Conservation (phyloP, 176 grass and related monocot species). For the Aegilops longissima region DNA sequence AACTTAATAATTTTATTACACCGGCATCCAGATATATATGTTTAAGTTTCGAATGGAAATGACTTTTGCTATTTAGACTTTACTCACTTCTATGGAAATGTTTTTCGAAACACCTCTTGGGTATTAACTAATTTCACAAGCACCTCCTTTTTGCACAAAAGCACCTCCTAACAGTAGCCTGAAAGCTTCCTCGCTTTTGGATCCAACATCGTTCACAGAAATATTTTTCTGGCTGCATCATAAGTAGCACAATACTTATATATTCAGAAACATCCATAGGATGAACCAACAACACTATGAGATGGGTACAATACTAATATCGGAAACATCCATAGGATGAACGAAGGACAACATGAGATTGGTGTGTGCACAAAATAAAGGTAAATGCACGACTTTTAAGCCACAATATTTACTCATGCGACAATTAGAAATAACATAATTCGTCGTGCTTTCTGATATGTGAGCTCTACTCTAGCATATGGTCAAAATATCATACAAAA, state of each 20-base stretch:
- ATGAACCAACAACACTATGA: not conserved
- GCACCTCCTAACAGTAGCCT: not conserved
- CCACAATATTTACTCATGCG: not conserved
- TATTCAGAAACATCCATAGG: conserved; percentile 1
- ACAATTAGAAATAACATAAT: not conserved
- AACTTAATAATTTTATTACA: not conserved
- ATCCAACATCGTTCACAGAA: conserved; percentile 11
- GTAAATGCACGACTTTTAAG: not conserved
- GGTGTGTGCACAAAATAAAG: not conserved
- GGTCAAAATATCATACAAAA: not conserved
- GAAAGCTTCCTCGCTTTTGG: not conserved
- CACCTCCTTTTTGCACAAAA: not conserved
- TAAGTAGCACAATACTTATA: not conserved
- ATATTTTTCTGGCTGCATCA: not conserved
- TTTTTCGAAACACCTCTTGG: not conserved
- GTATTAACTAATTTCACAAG: not conserved
- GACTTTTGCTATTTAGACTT: not conserved
- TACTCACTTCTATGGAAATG: not conserved
- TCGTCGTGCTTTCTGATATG: not conserved
- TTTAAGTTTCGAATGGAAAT: not conserved
- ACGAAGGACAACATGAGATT: not conserved
- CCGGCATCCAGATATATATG: not conserved
- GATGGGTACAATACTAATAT: too few relatives aligned
- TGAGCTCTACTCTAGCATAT: not conserved
- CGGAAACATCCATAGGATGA: too few relatives aligned